A percentile compares a stretch with the other conserved stretches of the same genome.
Evolutionary conservation across 495 filamentous ascomycete genomes (phyloP).

Genomic region (Evernia prunastri): DNA sequence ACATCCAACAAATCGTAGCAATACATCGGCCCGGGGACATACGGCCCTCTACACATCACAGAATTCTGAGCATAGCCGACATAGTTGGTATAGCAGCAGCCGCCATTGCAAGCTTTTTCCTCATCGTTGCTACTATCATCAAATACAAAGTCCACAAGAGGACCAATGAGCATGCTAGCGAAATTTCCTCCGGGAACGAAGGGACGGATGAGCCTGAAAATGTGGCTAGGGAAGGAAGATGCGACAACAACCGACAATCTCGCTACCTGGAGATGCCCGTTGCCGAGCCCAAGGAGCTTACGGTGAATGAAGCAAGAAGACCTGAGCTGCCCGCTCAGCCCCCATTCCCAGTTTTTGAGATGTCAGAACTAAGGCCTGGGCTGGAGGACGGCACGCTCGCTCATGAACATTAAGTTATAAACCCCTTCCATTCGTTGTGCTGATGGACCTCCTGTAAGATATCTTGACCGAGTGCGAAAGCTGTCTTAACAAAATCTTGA

Average conservation of each 20-base stretch:
- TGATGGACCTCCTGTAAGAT: no score
- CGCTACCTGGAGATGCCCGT: not conserved
- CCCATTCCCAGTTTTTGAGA: not conserved
- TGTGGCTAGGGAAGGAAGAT: not conserved
- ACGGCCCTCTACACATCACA: not conserved
- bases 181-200: not conserved
- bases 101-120: not conserved
- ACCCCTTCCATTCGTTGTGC: no score
- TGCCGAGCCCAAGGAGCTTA: not conserved
- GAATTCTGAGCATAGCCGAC: not conserved
- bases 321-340: not conserved
- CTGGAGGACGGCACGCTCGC: not conserved
- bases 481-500: no score
- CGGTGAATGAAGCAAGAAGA: not conserved
- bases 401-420: not conserved
- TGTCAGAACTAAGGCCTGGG: not conserved
- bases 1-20: conserved; percentile 6
- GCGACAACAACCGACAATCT: not conserved
- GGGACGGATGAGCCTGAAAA: not conserved
- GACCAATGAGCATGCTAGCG: not conserved
- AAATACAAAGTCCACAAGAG: not conserved
- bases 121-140: not conserved
- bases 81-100: not conserved
- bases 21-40: conserved; percentile 1
- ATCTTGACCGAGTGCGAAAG: no score